Evolutionary conservation across 805 yeast genomes (phyloP).

Genomic region (Candida sphagnicola): DNA sequence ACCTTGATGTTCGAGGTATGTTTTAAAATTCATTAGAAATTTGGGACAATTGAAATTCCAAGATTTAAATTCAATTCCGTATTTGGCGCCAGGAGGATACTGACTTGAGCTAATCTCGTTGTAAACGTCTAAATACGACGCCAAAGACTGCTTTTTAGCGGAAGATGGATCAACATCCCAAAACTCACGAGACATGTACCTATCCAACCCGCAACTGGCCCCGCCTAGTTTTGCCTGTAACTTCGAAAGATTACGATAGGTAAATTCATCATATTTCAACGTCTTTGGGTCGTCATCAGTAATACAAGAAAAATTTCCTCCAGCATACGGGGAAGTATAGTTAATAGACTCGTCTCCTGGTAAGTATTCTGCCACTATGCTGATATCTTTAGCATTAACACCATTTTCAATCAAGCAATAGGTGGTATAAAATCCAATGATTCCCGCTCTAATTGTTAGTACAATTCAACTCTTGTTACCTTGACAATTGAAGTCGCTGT

Average conservation of each 20-base stretch:
- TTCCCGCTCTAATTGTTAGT: conserved; percentile 46
- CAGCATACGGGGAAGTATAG: conserved; percentile 81
- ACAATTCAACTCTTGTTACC: background rate
- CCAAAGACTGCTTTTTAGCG: conserved; percentile 44
- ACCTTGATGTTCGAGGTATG: conserved; percentile 43
- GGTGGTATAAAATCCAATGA: conserved; percentile 63
- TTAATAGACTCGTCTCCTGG: conserved; percentile 77
- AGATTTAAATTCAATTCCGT: conserved; percentile 54
- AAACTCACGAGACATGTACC: conserved; percentile 52
- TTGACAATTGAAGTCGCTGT: background rate
- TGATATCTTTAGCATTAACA: conserved; percentile 39
- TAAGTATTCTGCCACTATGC: conserved; percentile 58
- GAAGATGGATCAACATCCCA: conserved; percentile 51
- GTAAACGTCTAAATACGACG: conserved; percentile 48
- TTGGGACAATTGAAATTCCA: conserved; percentile 74
- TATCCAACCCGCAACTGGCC: conserved; percentile 49
- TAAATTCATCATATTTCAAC: conserved; percentile 49
- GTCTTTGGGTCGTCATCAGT: conserved; percentile 49
- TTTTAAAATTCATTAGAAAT: conserved; percentile 46
- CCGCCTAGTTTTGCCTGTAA: conserved; percentile 50
- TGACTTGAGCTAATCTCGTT: conserved; percentile 28
- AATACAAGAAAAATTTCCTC: conserved; percentile 40
- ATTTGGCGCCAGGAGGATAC: conserved; percentile 50
- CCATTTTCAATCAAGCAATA: conserved; percentile 43
- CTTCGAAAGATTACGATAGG: conserved; percentile 46